Evolutionary conservation across 2,329 filamentous ascomycete genomes (phyloP).

Genomic region (Fonsecaea erecta): DNA sequence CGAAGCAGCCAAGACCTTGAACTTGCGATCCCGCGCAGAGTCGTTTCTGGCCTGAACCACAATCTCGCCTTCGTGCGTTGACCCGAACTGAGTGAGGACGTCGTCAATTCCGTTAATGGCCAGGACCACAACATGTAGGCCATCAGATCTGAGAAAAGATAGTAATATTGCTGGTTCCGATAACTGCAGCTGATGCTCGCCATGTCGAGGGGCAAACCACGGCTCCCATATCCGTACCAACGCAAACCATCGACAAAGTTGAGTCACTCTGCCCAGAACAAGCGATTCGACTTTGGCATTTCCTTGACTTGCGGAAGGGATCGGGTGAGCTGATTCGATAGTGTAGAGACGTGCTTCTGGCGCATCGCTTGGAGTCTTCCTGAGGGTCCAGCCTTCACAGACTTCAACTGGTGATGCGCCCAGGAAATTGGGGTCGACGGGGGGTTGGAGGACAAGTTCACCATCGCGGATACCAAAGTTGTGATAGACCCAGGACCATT

Average conservation of each 20-base stretch:
- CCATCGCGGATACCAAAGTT: conserved; percentile 47
- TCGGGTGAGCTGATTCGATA: conserved; percentile 43
- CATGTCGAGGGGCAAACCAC: conserved; percentile 85
- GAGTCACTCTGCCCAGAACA: conserved; percentile 51
- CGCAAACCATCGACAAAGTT: conserved; percentile 74
- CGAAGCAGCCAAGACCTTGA: conserved; percentile 71
- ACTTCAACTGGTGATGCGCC: conserved; percentile 44
- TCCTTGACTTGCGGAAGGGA: conserved; percentile 59
- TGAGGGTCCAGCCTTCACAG: conserved; percentile 42
- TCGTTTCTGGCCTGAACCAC: conserved; percentile 75
- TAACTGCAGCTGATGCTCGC: conserved; percentile 66
- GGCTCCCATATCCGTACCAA: conserved; percentile 78
- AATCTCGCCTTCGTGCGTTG: conserved; percentile 68
- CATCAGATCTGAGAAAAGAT: conserved; percentile 74
- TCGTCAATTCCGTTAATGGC: conserved; percentile 76
- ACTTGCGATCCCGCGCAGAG: conserved; percentile 57
- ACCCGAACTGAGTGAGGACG: conserved; percentile 70
- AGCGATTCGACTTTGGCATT: conserved; percentile 58
- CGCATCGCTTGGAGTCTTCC: conserved; percentile 47
- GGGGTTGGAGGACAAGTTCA: conserved; percentile 48
- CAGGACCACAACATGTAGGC: conserved; percentile 76
- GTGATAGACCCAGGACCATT: conserved; percentile 54
- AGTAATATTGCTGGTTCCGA: conserved; percentile 79
- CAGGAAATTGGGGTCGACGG: conserved; percentile 28
- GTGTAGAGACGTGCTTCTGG: conserved; percentile 49